Evolutionary conservation across 768 basidiomycete species (phyloP).

Genomic region (Hysterangium stoloniferum): DNA sequence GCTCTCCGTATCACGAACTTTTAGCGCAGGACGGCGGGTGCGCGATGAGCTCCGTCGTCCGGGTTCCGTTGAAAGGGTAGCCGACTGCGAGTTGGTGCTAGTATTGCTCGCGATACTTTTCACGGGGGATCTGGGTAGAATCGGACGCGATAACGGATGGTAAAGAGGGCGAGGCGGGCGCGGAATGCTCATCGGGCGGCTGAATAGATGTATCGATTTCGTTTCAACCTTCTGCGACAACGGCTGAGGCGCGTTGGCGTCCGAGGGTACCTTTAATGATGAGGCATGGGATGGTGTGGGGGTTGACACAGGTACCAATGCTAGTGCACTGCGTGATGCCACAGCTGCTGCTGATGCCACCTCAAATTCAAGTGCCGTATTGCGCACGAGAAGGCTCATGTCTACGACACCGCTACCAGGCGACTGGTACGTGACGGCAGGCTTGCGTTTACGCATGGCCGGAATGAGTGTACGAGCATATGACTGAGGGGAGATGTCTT

Average conservation of each 20-base stretch:
- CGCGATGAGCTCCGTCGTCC: slow-evolving; percentile 34
- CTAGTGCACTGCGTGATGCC: not conserved
- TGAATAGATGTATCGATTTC: not conserved
- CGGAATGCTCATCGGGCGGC: slow-evolving; percentile 7
- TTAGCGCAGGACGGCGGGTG: slow-evolving; percentile 40
- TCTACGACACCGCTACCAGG: slow-evolving; percentile 33
- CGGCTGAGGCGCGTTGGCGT: not conserved
- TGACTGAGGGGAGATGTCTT: not conserved
- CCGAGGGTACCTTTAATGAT: not conserved
- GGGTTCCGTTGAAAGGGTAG: not conserved
- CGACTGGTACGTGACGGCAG: slow-evolving; percentile 49
- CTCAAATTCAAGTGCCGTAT: slow-evolving; percentile 11
- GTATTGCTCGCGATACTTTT: not conserved
- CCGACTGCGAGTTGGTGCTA: not conserved
- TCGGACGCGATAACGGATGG: slow-evolving; percentile 12
- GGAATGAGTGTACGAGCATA: not conserved
- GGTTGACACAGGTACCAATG: not conserved
- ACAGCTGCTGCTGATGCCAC: slow-evolving; percentile 7
- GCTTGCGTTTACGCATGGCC: slow-evolving; percentile 45
- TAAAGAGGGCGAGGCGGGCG: slow-evolving; percentile 10
- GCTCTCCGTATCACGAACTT: slow-evolving; percentile 39
- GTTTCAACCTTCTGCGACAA: not conserved
- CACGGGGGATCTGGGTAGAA: not conserved
- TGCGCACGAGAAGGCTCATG: slow-evolving; percentile 12
- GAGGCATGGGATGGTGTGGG: not conserved